A percentile compares a stretch with the other conserved stretches of the same genome.
Evolutionary conservation across 371 early-diverging fungal genomes (phyloP).

Genomic region (Mortierella sp.): DNA sequence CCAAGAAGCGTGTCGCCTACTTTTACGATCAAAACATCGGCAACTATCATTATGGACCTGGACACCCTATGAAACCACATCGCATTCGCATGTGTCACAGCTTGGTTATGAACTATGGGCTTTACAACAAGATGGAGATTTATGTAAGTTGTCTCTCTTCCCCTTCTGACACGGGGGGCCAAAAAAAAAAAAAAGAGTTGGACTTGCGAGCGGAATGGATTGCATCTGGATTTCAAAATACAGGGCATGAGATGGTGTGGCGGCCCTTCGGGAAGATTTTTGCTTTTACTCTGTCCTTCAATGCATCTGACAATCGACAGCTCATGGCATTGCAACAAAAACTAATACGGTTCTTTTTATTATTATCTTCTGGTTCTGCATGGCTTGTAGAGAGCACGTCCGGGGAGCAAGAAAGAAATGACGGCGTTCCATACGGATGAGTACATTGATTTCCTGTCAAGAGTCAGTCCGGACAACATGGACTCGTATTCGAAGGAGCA

Average conservation of each 20-base stretch:
- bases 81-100: constrained; percentile 98
- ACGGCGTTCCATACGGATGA: constrained; percentile 99
- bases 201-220: too few species aligned
- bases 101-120: constrained; percentile 94
- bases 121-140: constrained; percentile 96
- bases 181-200: background rate
- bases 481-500: constrained; percentile 85
- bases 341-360: too few species aligned
- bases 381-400: constrained; percentile 76
- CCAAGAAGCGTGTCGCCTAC: constrained; percentile 78
- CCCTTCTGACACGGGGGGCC: background rate
- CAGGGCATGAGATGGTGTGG: too few species aligned
- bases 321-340: too few species aligned
- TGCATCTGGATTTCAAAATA: too few species aligned
- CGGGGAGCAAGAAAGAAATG: constrained; percentile 95
- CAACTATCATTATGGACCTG: constrained; percentile 89
- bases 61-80: constrained; percentile 99
- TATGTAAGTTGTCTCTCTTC: constrained; percentile 61
- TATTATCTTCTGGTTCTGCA: background rate
- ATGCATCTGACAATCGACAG: too few species aligned
- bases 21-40: constrained; percentile 89
- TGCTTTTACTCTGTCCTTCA: too few species aligned
- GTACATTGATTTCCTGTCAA: constrained; percentile 97
- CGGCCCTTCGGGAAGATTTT: too few species aligned
- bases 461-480: constrained; percentile 94